Evolutionary conservation across 257 asterid species (phyloP), one percentile per base, ranked within the genome.

Genomic region (Nicotiana benthamiana): DNA sequence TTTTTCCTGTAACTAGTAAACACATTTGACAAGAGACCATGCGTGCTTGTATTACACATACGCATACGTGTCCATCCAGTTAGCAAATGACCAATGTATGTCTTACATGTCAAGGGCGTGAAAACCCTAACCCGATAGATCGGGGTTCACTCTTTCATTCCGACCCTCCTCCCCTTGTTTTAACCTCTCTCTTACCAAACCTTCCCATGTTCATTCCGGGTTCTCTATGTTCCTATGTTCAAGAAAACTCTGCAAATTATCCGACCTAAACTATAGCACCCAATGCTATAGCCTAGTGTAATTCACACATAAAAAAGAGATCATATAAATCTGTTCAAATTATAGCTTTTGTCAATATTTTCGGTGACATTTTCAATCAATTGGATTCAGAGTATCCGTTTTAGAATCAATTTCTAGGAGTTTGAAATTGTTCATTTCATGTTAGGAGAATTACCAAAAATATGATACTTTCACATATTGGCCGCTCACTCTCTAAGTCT

Each of bases 401-500:
- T 81, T 46, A 28, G 9, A 15, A 43, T 52, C 22, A 11, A n/a
- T 17, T 26, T 11, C 77, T 52, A 56, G 83, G 87, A 75, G 18
- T 67, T 76, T 64, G 46, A 74, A 62, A 70, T 83, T 9, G 46
- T 79, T 36, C 43, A 52, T 43, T 85, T 79, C 87, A 87, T 84
- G 90, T 82, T 80, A 64, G 66, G 87, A 9, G 40, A n/a, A 34
- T 66, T 26, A 18, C 27, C 53, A 18, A 67, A 67, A 67, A 68
- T n/a, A 90, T 87, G 86, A 92, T 92, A 86, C 82, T 88, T 75
- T 79, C 92, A 40, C 87, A 93, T 83, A 82, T 92, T 84, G 87
- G 88, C 75, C 90, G 94, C 83, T 83, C 88, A 36, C 74, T 83
- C 27, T 81, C 67, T 75, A 87, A 86, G 32, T 86, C 92, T 30